phyloP scores from a whole-genome alignment of 495 filamentous ascomycete genomes.

The Xylaria bambusicola region DNA sequence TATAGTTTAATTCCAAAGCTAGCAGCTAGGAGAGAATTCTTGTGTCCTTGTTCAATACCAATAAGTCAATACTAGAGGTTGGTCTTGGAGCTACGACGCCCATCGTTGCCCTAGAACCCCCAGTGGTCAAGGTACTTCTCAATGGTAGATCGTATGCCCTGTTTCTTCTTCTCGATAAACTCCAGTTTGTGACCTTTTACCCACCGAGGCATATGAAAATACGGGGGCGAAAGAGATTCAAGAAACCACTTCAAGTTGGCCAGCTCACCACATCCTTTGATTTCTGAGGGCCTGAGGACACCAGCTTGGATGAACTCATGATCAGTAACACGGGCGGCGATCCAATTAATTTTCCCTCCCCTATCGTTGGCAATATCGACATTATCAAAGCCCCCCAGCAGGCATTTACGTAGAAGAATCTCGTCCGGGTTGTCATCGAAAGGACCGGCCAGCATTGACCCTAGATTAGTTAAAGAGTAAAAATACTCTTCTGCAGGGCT shows the following conservation, averaged over 20 bases:
- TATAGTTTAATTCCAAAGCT: too few relatives aligned
- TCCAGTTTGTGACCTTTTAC: conserved; percentile 11
- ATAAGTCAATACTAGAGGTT: too few relatives aligned
- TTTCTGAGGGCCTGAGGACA: conserved; percentile 20
- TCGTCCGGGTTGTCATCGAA: conserved; percentile 16
- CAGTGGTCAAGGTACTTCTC: conserved; percentile 20
- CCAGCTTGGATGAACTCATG: conserved; percentile 16
- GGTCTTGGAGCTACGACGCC: neutral
- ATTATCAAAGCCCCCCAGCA: conserved; percentile 13
- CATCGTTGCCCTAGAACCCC: conserved; percentile 15
- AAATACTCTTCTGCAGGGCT: conserved; percentile 23
- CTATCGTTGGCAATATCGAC: neutral
- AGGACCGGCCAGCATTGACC: conserved; percentile 16
- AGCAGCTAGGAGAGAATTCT: too few relatives aligned
- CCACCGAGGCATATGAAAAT: conserved; percentile 21
- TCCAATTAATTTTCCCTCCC: conserved; percentile 14
- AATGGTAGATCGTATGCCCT: conserved; percentile 10
- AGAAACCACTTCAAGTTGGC: conserved; percentile 22
- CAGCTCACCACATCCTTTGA: conserved; percentile 20
- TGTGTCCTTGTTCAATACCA: too few relatives aligned
- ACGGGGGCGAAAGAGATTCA: conserved; percentile 19
- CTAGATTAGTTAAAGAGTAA: conserved; percentile 19
- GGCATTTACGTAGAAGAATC: conserved; percentile 12
- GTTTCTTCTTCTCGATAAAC: conserved; percentile 16
- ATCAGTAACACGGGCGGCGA: conserved; percentile 11